Conservation (phyloP, 169 alveolate species). For the Ichthyophthirius multifiliis region DNA sequence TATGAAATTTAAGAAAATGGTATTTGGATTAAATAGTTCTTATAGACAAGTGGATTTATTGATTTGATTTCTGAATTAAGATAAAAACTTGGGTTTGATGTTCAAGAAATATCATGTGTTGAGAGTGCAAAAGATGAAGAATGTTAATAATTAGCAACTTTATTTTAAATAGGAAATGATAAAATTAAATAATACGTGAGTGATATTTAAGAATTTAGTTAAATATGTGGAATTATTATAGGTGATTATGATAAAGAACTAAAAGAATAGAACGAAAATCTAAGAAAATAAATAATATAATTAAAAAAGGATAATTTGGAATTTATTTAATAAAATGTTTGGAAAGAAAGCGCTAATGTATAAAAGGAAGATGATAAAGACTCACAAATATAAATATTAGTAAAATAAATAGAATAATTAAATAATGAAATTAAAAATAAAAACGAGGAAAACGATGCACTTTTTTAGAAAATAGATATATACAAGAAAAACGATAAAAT, state of each 20-base stretch:
- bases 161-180: neutral
- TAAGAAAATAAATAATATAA: no score
- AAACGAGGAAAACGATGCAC: no score
- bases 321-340: no score
- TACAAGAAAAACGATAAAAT: no score
- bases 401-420: no score
- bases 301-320: no score
- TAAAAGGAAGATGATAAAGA: no score
- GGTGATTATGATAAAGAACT: neutral
- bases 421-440: no score
- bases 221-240: neutral
- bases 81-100: neutral
- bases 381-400: no score
- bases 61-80: constrained; percentile 1
- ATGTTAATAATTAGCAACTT: neutral
- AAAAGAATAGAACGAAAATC: neutral
- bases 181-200: neutral
- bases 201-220: neutral
- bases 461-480: no score
- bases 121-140: neutral
- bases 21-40: neutral
- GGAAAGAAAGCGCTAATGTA: no score
- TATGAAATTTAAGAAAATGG: no score
- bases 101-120: neutral
- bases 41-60: neutral